Evolutionary conservation across 163 green algal species (phyloP).

Genomic region (Prototheca stagnorum): DNA sequence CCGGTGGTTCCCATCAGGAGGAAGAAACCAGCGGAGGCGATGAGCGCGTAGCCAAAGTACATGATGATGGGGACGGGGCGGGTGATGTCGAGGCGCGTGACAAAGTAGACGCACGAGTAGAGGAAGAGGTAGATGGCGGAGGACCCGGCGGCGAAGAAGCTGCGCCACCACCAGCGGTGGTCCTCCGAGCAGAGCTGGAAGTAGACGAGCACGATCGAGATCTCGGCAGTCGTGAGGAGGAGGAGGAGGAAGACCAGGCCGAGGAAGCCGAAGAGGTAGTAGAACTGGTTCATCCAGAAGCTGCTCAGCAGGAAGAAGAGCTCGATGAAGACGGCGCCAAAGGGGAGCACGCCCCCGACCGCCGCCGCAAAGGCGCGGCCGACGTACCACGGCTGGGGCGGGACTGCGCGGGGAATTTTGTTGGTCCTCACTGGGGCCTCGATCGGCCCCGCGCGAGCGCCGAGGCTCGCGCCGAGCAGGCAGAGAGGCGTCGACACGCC

Average conservation of each 20-base stretch:
- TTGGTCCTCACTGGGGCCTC: constrained; percentile 94
- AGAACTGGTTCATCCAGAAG: constrained; percentile 96
- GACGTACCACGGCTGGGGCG: constrained; percentile 87
- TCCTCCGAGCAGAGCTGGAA: constrained; percentile 75
- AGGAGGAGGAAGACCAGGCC: constrained; percentile 92
- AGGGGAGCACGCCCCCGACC: constrained; percentile 88
- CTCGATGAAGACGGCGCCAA: constrained; percentile 97
- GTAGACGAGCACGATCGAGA: constrained; percentile 97
- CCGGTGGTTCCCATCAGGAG: constrained; percentile 88
- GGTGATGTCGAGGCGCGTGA: constrained; percentile 89
- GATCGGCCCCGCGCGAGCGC: constrained; percentile 71
- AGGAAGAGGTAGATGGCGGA: constrained; percentile 90
- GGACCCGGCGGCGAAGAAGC: constrained; percentile 79
- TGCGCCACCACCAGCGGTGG: constrained; percentile 87
- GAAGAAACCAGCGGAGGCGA: constrained; percentile 76
- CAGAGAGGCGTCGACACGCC: constrained; percentile 87
- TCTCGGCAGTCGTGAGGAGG: constrained; percentile 91
- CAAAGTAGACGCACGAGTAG: constrained; percentile 97
- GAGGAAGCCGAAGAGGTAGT: constrained; percentile 99
- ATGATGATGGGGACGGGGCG: constrained; percentile 43
- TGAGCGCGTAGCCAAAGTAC: constrained; percentile 72
- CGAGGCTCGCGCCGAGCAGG: constrained; percentile 87
- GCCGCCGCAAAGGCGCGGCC: constrained; percentile 70
- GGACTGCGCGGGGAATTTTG: constrained; percentile 74
- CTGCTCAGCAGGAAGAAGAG: constrained; percentile 99